Evolutionary conservation across 2,329 filamentous ascomycete genomes (phyloP).

Genomic region (Aurifilum marmelostoma): DNA sequence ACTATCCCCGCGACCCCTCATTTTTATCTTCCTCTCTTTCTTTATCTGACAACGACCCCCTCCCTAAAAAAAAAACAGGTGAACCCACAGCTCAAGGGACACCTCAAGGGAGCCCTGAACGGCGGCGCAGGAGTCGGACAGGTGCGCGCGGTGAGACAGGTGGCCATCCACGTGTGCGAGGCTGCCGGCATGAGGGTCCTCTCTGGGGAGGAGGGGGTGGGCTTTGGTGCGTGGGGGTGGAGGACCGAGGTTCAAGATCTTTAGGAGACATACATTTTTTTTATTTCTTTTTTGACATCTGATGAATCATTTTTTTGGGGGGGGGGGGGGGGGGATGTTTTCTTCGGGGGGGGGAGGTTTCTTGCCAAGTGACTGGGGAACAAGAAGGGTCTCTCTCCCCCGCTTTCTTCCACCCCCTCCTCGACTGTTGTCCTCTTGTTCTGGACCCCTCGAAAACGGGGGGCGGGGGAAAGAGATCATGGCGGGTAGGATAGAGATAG

Average conservation of each 20-base stretch:
- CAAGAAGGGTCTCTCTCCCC: neutral
- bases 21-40: no score
- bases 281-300: no score
- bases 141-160: constrained; percentile 51
- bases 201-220: constrained; percentile 32
- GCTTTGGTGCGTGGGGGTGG: constrained; percentile 49
- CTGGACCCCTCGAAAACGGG: neutral
- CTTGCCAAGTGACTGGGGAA: neutral
- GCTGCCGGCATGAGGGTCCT: constrained; percentile 51
- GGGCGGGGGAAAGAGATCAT: no score
- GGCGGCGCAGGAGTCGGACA: constrained; percentile 52
- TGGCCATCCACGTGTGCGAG: constrained; percentile 51
- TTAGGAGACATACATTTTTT: no score
- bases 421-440: neutral
- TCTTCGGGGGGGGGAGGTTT: no score
- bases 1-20: constrained; percentile 20
- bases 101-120: constrained; percentile 54
- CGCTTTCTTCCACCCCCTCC: no score
- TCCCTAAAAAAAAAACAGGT: constrained; percentile 43
- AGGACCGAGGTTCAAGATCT: constrained; percentile 47
- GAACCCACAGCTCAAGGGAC: constrained; percentile 57
- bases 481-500: neutral
- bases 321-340: no score
- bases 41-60: no score
- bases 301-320: neutral